Evolutionary conservation across 2,329 filamentous ascomycete species (phyloP), one percentile per base, ranked within the genome.

Genomic region (Ceratocystis eucalypticola): DNA sequence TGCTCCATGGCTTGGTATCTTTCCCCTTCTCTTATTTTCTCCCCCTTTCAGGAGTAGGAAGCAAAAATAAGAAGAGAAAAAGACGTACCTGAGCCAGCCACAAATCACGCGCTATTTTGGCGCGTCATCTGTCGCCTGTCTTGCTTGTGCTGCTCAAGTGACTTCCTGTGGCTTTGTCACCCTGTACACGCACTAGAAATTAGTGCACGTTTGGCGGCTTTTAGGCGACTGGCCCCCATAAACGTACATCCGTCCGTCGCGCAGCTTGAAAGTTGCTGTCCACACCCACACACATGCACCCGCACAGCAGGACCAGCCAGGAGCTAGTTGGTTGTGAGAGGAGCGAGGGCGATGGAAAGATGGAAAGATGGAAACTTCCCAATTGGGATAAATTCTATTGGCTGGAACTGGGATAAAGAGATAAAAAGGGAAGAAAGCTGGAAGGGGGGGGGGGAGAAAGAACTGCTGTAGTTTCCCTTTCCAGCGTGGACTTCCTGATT

Each of bases 41-140:
- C 12, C 48, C 48, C 22, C 48, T 50, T 50, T 41, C 37, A 15
- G 37, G 10, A 41, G 48, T 20, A 50, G 22, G 20, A 22, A 22
- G 48, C n/a, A 50, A 5, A 41, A 41, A 10, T 15, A 41, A 41
- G 12, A 41, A 25, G n/a, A 12, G n/a, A 50, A 50, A 50, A 50
- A 41, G 37, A 41, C 48, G 48, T 50, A 50, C 48, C 48, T 50
- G 48, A 50, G 48, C 48, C 48, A 50, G 48, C 48, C 48, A 50
- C 48, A 25, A 50, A 50, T 25, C 48, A 50, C 48, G 48, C 48
- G 48, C 48, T 50, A 50, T 50, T 50, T 50, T 50, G 20, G 48
- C 48, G 48, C n/a, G 48, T 22, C 48, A 50, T 50, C n/a, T 41
- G 37, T 41, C 48, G 48, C 8, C 6, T 50, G 48, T 10, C 48